Conservation (phyloP, 1,284 basidiomycete genomes). For the Lentinula novae-zelandiae region DNA sequence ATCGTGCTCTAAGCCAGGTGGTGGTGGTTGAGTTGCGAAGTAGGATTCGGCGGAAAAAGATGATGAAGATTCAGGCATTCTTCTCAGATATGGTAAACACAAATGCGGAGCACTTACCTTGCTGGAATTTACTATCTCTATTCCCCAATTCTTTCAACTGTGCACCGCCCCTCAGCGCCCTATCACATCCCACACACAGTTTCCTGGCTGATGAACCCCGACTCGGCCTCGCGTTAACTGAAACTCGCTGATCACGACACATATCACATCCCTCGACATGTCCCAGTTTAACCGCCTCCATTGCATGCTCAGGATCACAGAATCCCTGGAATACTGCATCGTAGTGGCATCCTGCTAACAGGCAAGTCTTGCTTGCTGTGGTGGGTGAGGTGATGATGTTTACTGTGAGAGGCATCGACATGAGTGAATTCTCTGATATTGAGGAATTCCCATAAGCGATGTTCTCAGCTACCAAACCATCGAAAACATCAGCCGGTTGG, state of each 20-base stretch:
- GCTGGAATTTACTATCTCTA: constrained; percentile 36
- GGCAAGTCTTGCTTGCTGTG: constrained; percentile 30
- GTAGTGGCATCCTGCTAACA: constrained; percentile 45
- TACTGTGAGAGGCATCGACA: neutral
- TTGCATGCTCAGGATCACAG: constrained; percentile 55
- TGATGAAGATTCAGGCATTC: neutral
- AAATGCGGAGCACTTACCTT: constrained; percentile 23
- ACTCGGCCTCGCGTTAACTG: constrained; percentile 17
- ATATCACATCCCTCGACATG: constrained; percentile 42
- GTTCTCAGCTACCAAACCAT: constrained; percentile 81
- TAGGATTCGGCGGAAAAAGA: constrained; percentile 83
- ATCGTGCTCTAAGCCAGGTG: constrained; percentile 65
- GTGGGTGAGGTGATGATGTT: constrained; percentile 17
- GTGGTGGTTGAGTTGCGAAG: constrained; percentile 81
- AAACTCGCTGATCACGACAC: constrained; percentile 41
- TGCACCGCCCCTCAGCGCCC: constrained; percentile 30
- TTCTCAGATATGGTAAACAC: neutral
- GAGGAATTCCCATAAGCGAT: constrained; percentile 74
- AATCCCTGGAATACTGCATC: constrained; percentile 45
- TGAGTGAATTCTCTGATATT: constrained; percentile 28
- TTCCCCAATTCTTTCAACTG: constrained; percentile 36
- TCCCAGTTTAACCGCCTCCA: constrained; percentile 46
- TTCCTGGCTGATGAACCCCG: constrained; percentile 22
- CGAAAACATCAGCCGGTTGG: constrained; percentile 85
- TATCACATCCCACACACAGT: constrained; percentile 42